Evolutionary conservation across 441 rosid genomes (phyloP).

Genomic region (Corymbia calophylla): DNA sequence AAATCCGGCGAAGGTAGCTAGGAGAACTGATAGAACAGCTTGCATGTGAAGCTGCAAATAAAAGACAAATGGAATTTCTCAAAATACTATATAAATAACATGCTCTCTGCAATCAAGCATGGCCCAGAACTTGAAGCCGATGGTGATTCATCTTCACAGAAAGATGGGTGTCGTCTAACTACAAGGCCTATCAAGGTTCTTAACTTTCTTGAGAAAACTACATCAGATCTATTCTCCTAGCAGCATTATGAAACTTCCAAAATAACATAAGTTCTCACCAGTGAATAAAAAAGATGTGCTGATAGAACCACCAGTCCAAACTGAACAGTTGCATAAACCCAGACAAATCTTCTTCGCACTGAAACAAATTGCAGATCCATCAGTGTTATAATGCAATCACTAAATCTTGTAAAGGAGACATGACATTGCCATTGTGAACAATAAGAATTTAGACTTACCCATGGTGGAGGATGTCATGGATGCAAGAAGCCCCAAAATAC

Average conservation of each 20-base stretch:
- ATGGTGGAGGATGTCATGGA: conserved; percentile 89
- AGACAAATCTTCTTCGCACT: conserved; percentile 61
- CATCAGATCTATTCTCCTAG: not conserved
- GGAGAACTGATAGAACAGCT: conserved; percentile 57
- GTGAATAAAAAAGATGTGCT: conserved; percentile 71
- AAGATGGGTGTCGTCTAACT: not conserved
- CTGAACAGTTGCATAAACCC: conserved; percentile 71
- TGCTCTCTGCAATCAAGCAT: not conserved
- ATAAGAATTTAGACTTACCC: conserved; percentile 45
- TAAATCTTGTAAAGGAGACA: not conserved
- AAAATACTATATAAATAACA: not conserved
- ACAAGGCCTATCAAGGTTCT: not conserved
- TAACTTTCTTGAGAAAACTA: not conserved
- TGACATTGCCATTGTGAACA: not conserved
- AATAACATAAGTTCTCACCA: conserved; percentile 32
- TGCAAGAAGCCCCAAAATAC: conserved; percentile 84
- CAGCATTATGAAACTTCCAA: not conserved
- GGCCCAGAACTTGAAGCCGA: not conserved
- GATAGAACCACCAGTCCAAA: conserved; percentile 61
- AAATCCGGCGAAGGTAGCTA: conserved; percentile 72
- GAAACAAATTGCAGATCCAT: conserved; percentile 6
- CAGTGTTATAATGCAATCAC: not conserved
- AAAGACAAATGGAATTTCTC: not conserved
- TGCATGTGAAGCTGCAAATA: conserved; percentile 59
- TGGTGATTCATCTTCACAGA: not conserved